Base-by-base conservation (phyloP, 1,139 yeast species). In the Geotrichum klebahnii region DNA sequence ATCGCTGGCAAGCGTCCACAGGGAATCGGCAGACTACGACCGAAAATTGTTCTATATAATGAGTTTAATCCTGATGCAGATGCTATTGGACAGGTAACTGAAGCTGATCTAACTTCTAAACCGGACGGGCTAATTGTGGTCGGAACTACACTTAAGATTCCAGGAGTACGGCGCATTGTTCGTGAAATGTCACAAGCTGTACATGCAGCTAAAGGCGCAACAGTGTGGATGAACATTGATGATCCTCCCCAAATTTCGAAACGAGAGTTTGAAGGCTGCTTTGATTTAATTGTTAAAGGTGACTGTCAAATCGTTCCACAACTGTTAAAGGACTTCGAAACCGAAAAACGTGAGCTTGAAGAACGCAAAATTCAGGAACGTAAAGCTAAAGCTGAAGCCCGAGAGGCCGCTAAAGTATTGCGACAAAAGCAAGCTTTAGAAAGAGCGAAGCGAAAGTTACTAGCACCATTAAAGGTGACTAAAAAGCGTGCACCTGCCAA, bases 31-130 rank as follows among this genome's bases (percentile, higher is more conserved):
- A 71, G 82, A 46, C 68, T 88, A 46, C 73, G 96, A 52, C 96
- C 96, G 1, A 78, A 87, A 57, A 84, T 88, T 46, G 95, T 88
- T 1, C 70, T 88, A 38, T 88, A 88, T 64, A 92, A 92, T 53
- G 96, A 88, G 63, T 77, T 81, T 59, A 95, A 88, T 62, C 95
- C 95, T 0, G 95, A 87, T 63, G 83, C 90, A 43, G 96, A 88
- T 55, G 76, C 82, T 3, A 79, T 88, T 48, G 89, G 95, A 1
- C 77, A 79, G 51, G 83, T 90, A 1, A 76, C 89, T 4, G 81
- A 78, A 54, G 69, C 74, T 5, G 96, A 88, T 65, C 65, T 86
- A 47, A 75, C 74, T 57, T 68, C 78, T 43, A 77, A 73, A 55
- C 90, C 94, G 0, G 96, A 88, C 63, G 80, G 89, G 60, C 69